phyloP scores from a whole-genome alignment of 2,329 filamentous ascomycete genomes.

The Nigrospora sphaerica region DNA sequence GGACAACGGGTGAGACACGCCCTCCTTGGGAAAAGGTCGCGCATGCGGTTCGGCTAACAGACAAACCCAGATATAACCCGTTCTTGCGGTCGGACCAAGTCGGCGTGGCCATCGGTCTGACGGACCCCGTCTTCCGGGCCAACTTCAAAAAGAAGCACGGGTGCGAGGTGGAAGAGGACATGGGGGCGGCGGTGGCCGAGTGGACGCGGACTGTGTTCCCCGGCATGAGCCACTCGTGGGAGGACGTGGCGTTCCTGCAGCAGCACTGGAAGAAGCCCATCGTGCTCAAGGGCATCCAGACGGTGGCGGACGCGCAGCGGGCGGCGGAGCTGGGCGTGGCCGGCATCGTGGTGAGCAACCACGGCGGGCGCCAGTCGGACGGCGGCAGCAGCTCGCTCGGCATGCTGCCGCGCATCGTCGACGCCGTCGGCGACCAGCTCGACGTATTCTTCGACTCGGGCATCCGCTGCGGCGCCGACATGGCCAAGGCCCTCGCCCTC shows the following conservation, averaged over 20 bases:
- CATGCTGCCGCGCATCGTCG: slow-evolving; percentile 52
- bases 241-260: slow-evolving; percentile 15
- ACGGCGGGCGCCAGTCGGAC: slow-evolving; percentile 51
- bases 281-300: slow-evolving; percentile 26
- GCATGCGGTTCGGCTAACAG: neutral
- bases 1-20: slow-evolving; percentile 11
- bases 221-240: slow-evolving; percentile 16
- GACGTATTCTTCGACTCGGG: slow-evolving; percentile 56
- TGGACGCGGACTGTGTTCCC: slow-evolving; percentile 19
- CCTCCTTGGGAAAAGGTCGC: neutral
- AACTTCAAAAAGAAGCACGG: slow-evolving; percentile 14
- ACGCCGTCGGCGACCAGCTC: slow-evolving; percentile 52
- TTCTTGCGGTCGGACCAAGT: slow-evolving; percentile 18
- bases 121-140: slow-evolving; percentile 16
- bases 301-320: slow-evolving; percentile 17
- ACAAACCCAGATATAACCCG: slow-evolving; percentile 14
- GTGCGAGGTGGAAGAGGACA: slow-evolving; percentile 11
- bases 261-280: slow-evolving; percentile 19
- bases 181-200: slow-evolving; percentile 13
- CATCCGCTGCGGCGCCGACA: slow-evolving; percentile 51
- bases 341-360: slow-evolving; percentile 49
- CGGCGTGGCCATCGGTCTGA: slow-evolving; percentile 16
- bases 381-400: slow-evolving; percentile 47
- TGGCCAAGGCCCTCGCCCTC: slow-evolving; percentile 50
- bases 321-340: slow-evolving; percentile 12